phyloP scores from a whole-genome alignment of 345 rosid genomes.

The Arabidopsis arenosa region DNA sequence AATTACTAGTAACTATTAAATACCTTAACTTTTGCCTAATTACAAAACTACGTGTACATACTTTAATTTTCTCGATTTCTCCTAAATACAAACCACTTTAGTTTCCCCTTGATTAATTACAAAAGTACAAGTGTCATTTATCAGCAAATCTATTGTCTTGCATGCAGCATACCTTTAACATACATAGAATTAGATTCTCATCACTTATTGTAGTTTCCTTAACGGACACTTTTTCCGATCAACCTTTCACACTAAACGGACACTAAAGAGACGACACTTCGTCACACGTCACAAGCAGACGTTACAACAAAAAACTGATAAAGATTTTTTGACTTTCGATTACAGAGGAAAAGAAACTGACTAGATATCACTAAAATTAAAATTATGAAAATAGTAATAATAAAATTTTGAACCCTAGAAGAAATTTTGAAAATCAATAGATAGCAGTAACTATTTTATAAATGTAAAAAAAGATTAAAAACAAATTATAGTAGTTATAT shows the following conservation, averaged over 20 bases:
- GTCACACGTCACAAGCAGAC: background rate
- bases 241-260: conserved; percentile 24
- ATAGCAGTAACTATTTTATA: background rate
- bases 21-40: background rate
- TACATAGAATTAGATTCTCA: conserved; percentile 22
- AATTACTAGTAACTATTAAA: background rate
- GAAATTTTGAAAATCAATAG: background rate
- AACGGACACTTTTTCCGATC: conserved; percentile 12
- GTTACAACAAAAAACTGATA: background rate
- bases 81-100: conserved; percentile 20
- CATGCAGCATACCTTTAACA: conserved; percentile 30
- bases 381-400: background rate
- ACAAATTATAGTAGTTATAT: background rate
- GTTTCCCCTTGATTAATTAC: conserved; percentile 3
- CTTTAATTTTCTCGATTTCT: background rate
- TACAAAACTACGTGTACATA: background rate
- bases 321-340: conserved; percentile 33
- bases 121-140: conserved; percentile 16
- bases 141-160: conserved; percentile 22
- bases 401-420: background rate
- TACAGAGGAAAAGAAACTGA: background rate
- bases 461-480: background rate
- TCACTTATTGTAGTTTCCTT: conserved; percentile 12
- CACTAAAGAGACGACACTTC: background rate
- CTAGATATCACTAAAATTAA: background rate